These are phyloP conservation scores for Rhizophagus sp. DNA, from an alignment of 192 early-diverging fungal species.

Conservation along the genomic window DNA sequence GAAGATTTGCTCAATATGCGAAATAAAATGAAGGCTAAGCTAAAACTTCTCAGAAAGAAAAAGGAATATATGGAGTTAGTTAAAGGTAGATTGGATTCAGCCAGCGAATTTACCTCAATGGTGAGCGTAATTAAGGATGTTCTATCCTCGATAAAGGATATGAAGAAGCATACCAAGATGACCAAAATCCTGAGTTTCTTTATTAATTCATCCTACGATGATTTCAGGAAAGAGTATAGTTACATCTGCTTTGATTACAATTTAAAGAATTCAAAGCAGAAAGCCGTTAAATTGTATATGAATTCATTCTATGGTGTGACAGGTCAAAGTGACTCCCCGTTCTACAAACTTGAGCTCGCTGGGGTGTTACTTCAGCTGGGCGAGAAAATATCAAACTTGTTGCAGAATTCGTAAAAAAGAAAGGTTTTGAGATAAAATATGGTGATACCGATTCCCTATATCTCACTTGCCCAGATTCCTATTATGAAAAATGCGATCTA, in stretches of 20 bases:
- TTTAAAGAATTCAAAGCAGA: slow-evolving; percentile 4
- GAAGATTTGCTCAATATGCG: background rate
- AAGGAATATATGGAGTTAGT: slow-evolving; percentile 22
- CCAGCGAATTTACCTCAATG: background rate
- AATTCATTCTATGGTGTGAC: slow-evolving; percentile 11
- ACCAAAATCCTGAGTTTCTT: background rate
- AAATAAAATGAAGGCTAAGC: background rate
- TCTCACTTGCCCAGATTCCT: background rate
- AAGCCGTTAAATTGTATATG: slow-evolving; percentile 16
- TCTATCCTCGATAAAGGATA: too few relatives aligned
- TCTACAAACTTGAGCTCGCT: background rate
- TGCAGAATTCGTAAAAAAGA: background rate
- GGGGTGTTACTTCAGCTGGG: slow-evolving; percentile 2
- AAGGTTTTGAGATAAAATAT: slow-evolving; percentile 5
- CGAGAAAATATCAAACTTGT: slow-evolving; percentile 17
- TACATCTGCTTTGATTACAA: background rate
- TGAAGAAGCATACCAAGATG: background rate
- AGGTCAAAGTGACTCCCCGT: background rate
- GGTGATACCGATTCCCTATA: slow-evolving; percentile 13
- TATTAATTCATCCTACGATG: background rate
- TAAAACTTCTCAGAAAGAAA: slow-evolving; percentile 1
- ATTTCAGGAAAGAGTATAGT: slow-evolving; percentile 1
- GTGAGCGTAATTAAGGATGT: background rate
- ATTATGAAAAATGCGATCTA: slow-evolving; percentile 10
- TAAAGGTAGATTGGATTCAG: background rate